Conservation (phyloP, 2,329 filamentous ascomycete species). For the Elsinoe batatas region DNA sequence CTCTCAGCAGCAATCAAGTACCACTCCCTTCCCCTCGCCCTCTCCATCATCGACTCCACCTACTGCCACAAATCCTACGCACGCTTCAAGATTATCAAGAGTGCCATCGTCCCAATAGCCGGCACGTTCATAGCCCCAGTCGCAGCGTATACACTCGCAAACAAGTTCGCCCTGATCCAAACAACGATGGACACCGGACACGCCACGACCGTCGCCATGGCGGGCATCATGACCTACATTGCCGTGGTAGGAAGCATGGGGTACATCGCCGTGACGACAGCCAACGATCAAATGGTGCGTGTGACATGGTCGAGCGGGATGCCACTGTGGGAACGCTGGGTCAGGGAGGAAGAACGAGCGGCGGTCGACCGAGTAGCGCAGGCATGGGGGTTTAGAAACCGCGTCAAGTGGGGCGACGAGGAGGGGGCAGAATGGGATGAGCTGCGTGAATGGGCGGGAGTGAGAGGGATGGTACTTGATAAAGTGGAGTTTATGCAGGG, state of each 20-base stretch:
- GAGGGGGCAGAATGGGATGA: constrained; percentile 83
- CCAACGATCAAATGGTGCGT: constrained; percentile 90
- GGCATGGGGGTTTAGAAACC: constrained; percentile 85
- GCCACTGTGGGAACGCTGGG: constrained; percentile 69
- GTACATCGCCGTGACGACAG: constrained; percentile 70
- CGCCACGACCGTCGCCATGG: constrained; percentile 70
- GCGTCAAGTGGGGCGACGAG: constrained; percentile 74
- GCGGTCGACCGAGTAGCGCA: constrained; percentile 77
- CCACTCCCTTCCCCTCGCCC: constrained; percentile 66
- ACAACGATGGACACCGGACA: constrained; percentile 64
- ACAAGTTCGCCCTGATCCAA: constrained; percentile 56
- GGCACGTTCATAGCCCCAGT: constrained; percentile 51
- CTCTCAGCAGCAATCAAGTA: constrained; percentile 70
- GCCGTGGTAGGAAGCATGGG: constrained; percentile 73
- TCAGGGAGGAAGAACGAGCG: constrained; percentile 80
- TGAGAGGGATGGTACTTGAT: constrained; percentile 83
- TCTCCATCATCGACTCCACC: constrained; percentile 63
- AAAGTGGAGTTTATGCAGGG: constrained; percentile 84
- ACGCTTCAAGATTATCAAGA: constrained; percentile 56
- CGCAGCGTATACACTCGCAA: constrained; percentile 60
- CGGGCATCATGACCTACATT: constrained; percentile 73
- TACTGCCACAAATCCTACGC: constrained; percentile 58
- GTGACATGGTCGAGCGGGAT: constrained; percentile 84
- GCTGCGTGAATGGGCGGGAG: constrained; percentile 70
- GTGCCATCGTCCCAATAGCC: constrained; percentile 50